Base-by-base conservation (phyloP, 2,329 filamentous ascomycete genomes). In the Diaporthe destruens region DNA sequence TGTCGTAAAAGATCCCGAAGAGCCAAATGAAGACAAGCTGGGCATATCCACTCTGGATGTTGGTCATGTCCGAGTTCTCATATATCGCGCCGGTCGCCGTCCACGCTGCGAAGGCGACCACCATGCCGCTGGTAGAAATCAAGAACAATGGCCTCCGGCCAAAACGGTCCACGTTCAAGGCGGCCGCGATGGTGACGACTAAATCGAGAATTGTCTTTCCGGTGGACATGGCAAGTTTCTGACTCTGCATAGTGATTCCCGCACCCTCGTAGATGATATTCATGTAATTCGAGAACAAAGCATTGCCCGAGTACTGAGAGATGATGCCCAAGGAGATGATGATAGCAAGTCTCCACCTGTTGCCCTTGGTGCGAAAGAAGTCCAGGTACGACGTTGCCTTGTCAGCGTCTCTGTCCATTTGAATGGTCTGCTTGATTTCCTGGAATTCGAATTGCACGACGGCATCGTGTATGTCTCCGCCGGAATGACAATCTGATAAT, bases 261-360 rank as follows among this genome's bases (percentile, higher is more conserved):
- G 89, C 88, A 61, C 85, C 86, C 56, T 86, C 82, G 79, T 90
- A 90, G 75, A 91, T 86, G 68, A 86, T 84, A 65, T 89, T 87
- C 76, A 90, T 88, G 77, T 91, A 91, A 80, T 91, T 91, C 69
- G 86, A 89, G 76, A 91, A 88, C 1, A 92, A 82, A 36, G 87
- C 89, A 77, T 91, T 92, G 25, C 90, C 90, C 59, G 86, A 89
- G 80, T 90, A 91, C 78, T 92, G 89, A 0, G 89, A 91, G 77
- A 91, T 90, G 74, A 91, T 81, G 77, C 89, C 90, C 14, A 91
- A 84, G 1, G 88, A 90, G 53, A 90, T 79, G 56, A 91, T 83
- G 63, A 92, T 86, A 51, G 86, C 83, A 49, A 92, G 82, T 34
- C 90, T 84, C 82, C 89, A 89, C 63, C 88, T 84, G 81, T 92